Evolutionary conservation across 78 protist species (phyloP), one percentile per base, ranked within the genome.

Genomic region (Dictyostelium capitatum): DNA sequence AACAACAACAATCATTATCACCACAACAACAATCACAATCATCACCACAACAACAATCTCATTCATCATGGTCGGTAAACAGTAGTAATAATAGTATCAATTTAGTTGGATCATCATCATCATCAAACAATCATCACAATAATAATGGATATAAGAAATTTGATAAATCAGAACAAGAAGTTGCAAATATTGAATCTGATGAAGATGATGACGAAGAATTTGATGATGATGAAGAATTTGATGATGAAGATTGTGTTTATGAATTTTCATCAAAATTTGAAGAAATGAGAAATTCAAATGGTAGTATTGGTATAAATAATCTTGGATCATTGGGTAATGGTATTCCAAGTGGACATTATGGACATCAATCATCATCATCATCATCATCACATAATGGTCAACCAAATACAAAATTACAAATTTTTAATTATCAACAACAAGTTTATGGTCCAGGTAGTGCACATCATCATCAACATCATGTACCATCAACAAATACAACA

Each of bases 141-240:
- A 48, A 48, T 23, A 73, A 73, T n/a, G 48, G 48, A 23, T 23
- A 25, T 19, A 75, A 43, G 3, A 19, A 23, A 25, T 15, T 17
- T 48, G 50, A 67, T 20, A 72, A 57, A 46, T 17, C 20, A 1
- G 92, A 87, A 47, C 92, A 87, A 77, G 72, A 77, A 64, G 92
- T 87, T 25, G 92, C 77, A 30, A 65, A 65, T 65, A 30, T 23
- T 25, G 73, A 65, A 65, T 65, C 73, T 20, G 92, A 77, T 51
- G 37, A 43, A 28, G 89, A 82, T 72, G 11, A 12, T 59, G 90
- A 83, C 3, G 65, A 83, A 14, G 65, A 25, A 11, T 37, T 51
- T 25, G 17, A 17, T 41, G 80, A 51, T 47, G 80, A 57, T 30
- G 43, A 48, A 5, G 92, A 84, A 17, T 25, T 56, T 12, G 67